A percentile compares a stretch with the other conserved stretches of the same genome.
Evolutionary conservation across 768 basidiomycete species (phyloP).

Genomic region (Phanerochaete carnosa): DNA sequence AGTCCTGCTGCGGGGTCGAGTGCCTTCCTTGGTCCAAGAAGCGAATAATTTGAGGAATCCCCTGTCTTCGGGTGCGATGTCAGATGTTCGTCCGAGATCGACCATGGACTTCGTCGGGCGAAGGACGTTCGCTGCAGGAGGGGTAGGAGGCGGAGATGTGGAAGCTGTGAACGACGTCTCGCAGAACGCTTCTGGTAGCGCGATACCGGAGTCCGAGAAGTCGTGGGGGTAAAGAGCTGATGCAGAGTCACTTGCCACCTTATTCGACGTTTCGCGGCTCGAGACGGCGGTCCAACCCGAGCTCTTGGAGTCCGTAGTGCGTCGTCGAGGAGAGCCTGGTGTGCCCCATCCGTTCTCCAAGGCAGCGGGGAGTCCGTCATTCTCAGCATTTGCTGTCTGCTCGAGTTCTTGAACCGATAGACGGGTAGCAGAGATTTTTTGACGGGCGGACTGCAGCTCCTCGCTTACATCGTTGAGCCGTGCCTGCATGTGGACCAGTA

Average conservation of each 20-base stretch:
- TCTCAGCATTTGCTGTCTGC: conserved; percentile 42
- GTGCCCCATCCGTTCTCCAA: conserved; percentile 10
- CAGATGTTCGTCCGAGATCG: background rate
- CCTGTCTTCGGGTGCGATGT: conserved; percentile 2
- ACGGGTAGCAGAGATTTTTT: conserved; percentile 41
- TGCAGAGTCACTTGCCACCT: background rate
- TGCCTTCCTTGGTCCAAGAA: conserved; percentile 10
- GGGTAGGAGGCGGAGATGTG: background rate
- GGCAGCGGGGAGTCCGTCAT: conserved; percentile 23
- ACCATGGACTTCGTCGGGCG: conserved; percentile 7
- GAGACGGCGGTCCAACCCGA: conserved; percentile 55
- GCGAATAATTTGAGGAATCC: conserved; percentile 15
- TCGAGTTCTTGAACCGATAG: conserved; percentile 41
- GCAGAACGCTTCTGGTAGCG: background rate
- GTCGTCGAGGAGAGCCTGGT: conserved; percentile 28
- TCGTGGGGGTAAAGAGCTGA: background rate
- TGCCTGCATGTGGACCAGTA: conserved; percentile 50
- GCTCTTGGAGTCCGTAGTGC: conserved; percentile 62
- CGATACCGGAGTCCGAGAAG: background rate
- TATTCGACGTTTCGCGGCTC: too few relatives aligned
- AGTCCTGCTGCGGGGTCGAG: conserved; percentile 15
- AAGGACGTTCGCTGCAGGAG: background rate
- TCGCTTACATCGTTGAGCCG: conserved; percentile 49
- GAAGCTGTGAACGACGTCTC: background rate
- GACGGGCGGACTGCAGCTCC: conserved; percentile 47